Evolutionary conservation across 768 basidiomycete genomes (phyloP), one percentile per base, ranked within the genome.

Genomic region (Crepidotus variabilis): DNA sequence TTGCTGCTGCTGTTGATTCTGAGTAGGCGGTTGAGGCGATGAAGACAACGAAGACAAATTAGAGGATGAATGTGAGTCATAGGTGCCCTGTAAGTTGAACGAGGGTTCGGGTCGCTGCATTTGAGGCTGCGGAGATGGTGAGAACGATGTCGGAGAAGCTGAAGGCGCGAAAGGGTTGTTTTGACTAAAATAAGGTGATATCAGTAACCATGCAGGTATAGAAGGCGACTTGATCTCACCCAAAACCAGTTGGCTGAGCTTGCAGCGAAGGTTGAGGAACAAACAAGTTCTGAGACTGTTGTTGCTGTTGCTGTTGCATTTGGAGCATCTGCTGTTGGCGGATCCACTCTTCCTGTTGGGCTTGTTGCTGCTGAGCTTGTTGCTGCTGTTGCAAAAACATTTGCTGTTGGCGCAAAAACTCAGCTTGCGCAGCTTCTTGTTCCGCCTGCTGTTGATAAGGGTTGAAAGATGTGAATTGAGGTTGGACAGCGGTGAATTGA

Each of bases 151-250:
- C 52, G 71, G 67, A 28, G 62, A 70, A 8, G 73, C 68, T 1
- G 78, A 61, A 0, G 78, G 80, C 0, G 94, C 95, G 65, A 99
- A 98, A 0, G 97, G 97, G 68, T 99, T 99, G 79, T 98, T 98
- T 34, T 92, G 88, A 8, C 92, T 92, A 62, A 61, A 70, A 3
- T 65, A 69, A n/a, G 64, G 64, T 13, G 56, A 57, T 33, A 22
- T 70, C 64, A 21, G 70, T 62, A 23, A 36, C n/a, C 24, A 43
- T 43, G 32, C 56, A 51, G 43, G 18, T n/a, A 55, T 46, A n/a
- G 11, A 50, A 56, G 16, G n/a, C 9, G 3, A 33, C 14, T 16
- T 33, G 46, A 69, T 28, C 85, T 24, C 63, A 87, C 84, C 88
- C 88, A 55, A 90, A 92, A 18, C 88, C 87, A 7, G 90, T 92